Evolutionary conservation across 2,329 filamentous ascomycete species (phyloP), one percentile per base, ranked within the genome.

Genomic region (Xylariaceae sp.): DNA sequence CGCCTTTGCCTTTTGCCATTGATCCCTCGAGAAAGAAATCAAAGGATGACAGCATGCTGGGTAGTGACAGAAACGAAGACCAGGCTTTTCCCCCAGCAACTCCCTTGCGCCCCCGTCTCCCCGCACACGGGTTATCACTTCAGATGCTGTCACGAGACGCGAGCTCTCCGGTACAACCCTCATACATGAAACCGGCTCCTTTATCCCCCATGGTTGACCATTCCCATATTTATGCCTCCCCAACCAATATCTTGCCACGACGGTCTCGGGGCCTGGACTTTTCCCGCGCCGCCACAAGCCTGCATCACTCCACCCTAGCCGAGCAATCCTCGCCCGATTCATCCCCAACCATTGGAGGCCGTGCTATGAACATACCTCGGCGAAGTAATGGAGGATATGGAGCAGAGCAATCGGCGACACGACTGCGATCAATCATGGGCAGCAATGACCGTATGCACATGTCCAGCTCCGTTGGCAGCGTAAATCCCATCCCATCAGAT

Each of bases 251-350:
- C 46, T 80, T 97, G 6, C 92, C 92, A 19, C 84, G 92, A 60
- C 86, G 91, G 58, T 96, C 91, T 32, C 84, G 92, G 53, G 92
- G 92, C 43, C 78, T 96, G 57, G 92, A 97, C 73, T 97, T 96
- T 71, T 92, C 92, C 41, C 83, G 92, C 62, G 91, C 91, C 8
- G 94, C 90, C 59, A 96, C 92, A 8, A 95, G 91, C 68, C 78
- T 99, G 27, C 94, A 97, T 72, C 94, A 97, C 71, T 96, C 92
- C 12, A 97, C 89, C 0, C 80, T 97, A 6, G 91, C 92, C 53
- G 89, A 96, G 63, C 83, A 87, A 69, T 88, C 89, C 0, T 94
- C 89, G 4, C 91, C 91, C 3, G 91, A 95, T 69, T 94, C 90
- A 0, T 96, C 91, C 0, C 94, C 94, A 0, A 91, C 87, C 9